These are phyloP conservation scores for Oidium heveae DNA, from an alignment of 2,329 filamentous ascomycete species.

Conservation along the genomic window DNA sequence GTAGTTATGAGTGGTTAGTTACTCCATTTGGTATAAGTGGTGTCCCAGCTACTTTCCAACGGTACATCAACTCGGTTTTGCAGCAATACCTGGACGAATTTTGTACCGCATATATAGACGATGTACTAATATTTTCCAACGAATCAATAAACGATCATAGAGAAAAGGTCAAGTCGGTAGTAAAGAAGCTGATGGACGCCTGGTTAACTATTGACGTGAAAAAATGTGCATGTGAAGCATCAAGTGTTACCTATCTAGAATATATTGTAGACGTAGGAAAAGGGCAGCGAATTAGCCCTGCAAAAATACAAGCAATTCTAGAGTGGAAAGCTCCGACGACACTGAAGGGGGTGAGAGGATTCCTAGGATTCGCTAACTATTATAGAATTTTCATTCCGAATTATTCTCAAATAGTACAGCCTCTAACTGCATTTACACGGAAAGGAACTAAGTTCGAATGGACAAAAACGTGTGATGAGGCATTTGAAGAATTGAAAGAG, in stretches of 20 bases:
- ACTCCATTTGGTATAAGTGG: conserved; percentile 1
- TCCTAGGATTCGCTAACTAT: conserved; percentile 4
- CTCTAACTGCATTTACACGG: background rate
- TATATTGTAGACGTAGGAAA: conserved; percentile 1
- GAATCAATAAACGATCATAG: background rate
- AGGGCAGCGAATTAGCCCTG: conserved; percentile 1
- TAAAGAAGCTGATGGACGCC: background rate
- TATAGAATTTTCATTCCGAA: conserved; percentile 3
- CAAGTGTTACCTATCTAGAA: conserved; percentile 1
- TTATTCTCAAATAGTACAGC: background rate
- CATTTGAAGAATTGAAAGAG: background rate
- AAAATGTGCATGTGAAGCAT: conserved; percentile 1
- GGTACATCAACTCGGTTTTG: conserved; percentile 2
- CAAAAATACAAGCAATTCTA: conserved; percentile 2
- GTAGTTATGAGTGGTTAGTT: conserved; percentile 1
- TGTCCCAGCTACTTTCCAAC: background rate
- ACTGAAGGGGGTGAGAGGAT: background rate
- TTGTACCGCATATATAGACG: conserved; percentile 1
- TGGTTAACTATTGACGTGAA: background rate
- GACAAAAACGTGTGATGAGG: background rate
- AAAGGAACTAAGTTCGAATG: background rate
- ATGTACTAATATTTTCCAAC: conserved; percentile 3
- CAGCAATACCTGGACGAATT: conserved; percentile 1
- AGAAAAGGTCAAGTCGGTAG: conserved; percentile 1
- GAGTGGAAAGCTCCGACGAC: conserved; percentile 1